A percentile compares a stretch with the other conserved stretches of the same genome.
phyloP scores from a whole-genome alignment of 805 yeast genomes.

The Yamadazyma sp. region DNA sequence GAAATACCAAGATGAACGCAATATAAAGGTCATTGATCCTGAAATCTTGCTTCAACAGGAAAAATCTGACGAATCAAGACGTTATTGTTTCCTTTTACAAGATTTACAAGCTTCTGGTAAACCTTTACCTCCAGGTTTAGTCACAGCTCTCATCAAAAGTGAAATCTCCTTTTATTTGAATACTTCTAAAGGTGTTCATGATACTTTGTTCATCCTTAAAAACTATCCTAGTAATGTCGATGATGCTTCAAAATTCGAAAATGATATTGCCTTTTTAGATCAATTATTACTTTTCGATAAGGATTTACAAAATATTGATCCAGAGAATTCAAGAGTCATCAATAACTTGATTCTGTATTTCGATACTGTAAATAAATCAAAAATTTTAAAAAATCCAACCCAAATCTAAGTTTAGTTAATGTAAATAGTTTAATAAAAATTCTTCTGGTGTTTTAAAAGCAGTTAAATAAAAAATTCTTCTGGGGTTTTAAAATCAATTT shows the following conservation, averaged over 20 bases:
- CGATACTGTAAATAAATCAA: slow-evolving; percentile 58
- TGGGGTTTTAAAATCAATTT: slow-evolving; percentile 61
- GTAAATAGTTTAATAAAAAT: slow-evolving; percentile 1
- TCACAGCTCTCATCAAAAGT: slow-evolving; percentile 48
- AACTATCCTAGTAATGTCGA: slow-evolving; percentile 61
- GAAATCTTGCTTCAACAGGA: slow-evolving; percentile 45
- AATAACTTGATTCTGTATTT: slow-evolving; percentile 61
- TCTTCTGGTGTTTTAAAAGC: slow-evolving; percentile 2
- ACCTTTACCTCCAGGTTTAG: slow-evolving; percentile 42
- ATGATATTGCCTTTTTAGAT: slow-evolving; percentile 53
- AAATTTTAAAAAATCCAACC: neutral
- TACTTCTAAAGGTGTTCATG: slow-evolving; percentile 35
- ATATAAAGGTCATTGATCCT: slow-evolving; percentile 50
- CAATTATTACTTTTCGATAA: slow-evolving; percentile 35
- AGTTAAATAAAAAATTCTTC: slow-evolving; percentile 53
- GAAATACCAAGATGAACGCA: slow-evolving; percentile 15
- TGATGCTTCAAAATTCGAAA: slow-evolving; percentile 73
- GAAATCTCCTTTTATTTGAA: slow-evolving; percentile 33
- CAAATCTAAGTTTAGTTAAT: too few relatives aligned
- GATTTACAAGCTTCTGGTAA: slow-evolving; percentile 31
- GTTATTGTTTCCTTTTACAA: slow-evolving; percentile 51
- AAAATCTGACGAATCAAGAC: slow-evolving; percentile 39
- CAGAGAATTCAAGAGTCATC: slow-evolving; percentile 22
- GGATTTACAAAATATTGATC: slow-evolving; percentile 24
- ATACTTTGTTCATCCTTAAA: slow-evolving; percentile 48